Evolutionary conservation across 2,329 filamentous ascomycete genomes (phyloP).

Genomic region (Phialophora verrucosa): DNA sequence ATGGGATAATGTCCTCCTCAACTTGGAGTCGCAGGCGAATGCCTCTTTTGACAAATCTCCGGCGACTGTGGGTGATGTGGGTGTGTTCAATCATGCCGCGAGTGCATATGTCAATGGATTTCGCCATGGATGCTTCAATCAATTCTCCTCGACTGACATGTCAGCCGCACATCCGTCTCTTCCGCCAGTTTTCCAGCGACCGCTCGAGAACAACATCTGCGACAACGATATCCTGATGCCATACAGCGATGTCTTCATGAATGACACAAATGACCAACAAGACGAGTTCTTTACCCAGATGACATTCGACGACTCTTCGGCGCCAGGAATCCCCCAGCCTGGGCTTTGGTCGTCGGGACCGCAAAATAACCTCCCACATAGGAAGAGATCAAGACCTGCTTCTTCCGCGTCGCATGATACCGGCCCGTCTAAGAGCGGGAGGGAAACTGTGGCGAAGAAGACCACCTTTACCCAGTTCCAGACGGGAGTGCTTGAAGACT

Average conservation of each 20-base stretch:
- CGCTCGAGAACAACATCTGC: not conserved
- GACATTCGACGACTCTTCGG: not conserved
- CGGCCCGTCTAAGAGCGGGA: not conserved
- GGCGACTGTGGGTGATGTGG: not conserved
- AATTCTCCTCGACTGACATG: not conserved
- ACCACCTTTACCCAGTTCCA: not conserved
- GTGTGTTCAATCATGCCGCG: not conserved
- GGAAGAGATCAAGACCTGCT: slow-evolving; percentile 1
- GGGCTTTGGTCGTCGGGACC: too few relatives aligned
- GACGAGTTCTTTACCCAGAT: not conserved
- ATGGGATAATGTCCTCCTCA: not conserved
- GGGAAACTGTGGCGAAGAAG: not conserved
- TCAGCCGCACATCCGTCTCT: not conserved
- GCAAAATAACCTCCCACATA: not conserved
- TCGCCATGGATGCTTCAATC: not conserved
- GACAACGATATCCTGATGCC: not conserved
- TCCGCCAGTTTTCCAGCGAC: not conserved
- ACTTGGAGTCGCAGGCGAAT: not conserved
- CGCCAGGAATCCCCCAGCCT: not conserved
- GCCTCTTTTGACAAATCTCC: not conserved
- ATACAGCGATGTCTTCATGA: not conserved
- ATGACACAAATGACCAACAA: not conserved
- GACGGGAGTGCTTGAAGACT: not conserved
- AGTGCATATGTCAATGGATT: not conserved
- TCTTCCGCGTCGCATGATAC: not conserved